phyloP scores from a whole-genome alignment of 768 basidiomycete species.

The Cyclocybe aegerita region DNA sequence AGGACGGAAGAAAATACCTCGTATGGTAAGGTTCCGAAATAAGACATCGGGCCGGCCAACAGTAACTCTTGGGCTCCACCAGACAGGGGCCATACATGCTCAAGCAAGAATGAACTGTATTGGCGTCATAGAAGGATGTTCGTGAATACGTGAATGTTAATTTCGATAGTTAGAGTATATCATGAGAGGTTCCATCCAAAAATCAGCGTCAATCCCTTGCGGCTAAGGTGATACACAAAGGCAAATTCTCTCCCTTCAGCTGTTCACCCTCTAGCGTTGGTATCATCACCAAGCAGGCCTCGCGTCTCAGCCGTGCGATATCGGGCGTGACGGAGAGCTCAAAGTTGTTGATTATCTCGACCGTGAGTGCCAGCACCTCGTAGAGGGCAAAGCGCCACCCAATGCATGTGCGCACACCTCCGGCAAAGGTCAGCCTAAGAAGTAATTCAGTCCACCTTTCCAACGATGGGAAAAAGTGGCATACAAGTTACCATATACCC shows the following conservation, averaged over 20 bases:
- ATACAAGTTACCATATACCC: constrained; percentile 50
- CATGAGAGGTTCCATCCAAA: background rate
- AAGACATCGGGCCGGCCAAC: too few relatives aligned
- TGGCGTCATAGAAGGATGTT: too few relatives aligned
- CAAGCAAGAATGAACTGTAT: too few relatives aligned
- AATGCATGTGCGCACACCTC: constrained; percentile 46
- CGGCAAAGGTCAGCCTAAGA: constrained; percentile 44
- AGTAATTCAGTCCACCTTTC: background rate
- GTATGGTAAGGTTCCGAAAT: too few relatives aligned
- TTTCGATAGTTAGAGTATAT: too few relatives aligned
- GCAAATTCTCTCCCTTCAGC: constrained; percentile 43
- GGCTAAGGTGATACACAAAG: constrained; percentile 37
- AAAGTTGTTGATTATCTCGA: constrained; percentile 60
- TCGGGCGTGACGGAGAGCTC: constrained; percentile 47
- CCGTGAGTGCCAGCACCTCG: constrained; percentile 57
- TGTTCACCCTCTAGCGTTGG: constrained; percentile 47
- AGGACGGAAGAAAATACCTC: too few relatives aligned
- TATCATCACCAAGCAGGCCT: constrained; percentile 47
- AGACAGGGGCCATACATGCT: too few relatives aligned
- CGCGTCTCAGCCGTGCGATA: constrained; percentile 37
- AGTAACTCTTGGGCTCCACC: too few relatives aligned
- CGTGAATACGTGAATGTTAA: too few relatives aligned
- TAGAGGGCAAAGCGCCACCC: constrained; percentile 53
- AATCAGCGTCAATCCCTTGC: constrained; percentile 26
- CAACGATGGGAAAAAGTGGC: constrained; percentile 6